Percentiles rank a stretch among this genome's conserved stretches.
Conservation (phyloP, 2,329 filamentous ascomycete species). For the Grosmannia penicillata region DNA sequence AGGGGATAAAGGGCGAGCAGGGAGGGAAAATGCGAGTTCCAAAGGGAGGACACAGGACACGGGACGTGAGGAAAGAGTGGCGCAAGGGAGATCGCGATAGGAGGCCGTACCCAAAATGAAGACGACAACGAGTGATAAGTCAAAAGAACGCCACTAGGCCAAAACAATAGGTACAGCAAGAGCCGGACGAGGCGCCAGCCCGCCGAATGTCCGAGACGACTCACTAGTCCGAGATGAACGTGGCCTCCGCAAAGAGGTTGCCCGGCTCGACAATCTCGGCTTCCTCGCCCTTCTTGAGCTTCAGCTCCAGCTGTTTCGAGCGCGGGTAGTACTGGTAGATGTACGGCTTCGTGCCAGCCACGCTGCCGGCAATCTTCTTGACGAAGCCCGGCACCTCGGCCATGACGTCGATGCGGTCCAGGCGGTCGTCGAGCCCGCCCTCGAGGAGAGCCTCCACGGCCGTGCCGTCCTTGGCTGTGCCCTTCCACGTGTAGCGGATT, state of each 20-base stretch:
- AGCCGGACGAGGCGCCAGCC: too few species aligned
- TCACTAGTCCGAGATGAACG: slow-evolving; percentile 73
- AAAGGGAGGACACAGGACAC: not conserved
- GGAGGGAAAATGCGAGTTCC: not conserved
- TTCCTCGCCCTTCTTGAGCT: slow-evolving; percentile 72
- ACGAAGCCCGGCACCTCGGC: slow-evolving; percentile 90
- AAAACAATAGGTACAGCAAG: not conserved
- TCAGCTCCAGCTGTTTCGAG: slow-evolving; percentile 51
- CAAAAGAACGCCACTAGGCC: not conserved
- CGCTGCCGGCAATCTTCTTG: slow-evolving; percentile 80
- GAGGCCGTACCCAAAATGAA: not conserved
- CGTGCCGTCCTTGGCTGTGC: slow-evolving; percentile 64
- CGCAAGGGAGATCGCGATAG: not conserved
- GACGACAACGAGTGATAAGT: not conserved
- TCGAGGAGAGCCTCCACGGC: slow-evolving; percentile 54
- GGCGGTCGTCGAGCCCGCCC: slow-evolving; percentile 49
- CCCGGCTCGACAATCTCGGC: slow-evolving; percentile 64
- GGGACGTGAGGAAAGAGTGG: not conserved
- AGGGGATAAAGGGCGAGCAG: not conserved
- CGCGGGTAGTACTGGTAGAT: slow-evolving; percentile 83
- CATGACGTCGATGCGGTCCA: slow-evolving; percentile 90
- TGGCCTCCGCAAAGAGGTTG: slow-evolving; percentile 71
- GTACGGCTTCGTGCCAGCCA: slow-evolving; percentile 87
- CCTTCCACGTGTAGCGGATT: slow-evolving; percentile 64
- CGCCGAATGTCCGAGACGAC: too few species aligned